phyloP scores from a whole-genome alignment of 768 basidiomycete species.

The Boletus subcaerulescens region DNA sequence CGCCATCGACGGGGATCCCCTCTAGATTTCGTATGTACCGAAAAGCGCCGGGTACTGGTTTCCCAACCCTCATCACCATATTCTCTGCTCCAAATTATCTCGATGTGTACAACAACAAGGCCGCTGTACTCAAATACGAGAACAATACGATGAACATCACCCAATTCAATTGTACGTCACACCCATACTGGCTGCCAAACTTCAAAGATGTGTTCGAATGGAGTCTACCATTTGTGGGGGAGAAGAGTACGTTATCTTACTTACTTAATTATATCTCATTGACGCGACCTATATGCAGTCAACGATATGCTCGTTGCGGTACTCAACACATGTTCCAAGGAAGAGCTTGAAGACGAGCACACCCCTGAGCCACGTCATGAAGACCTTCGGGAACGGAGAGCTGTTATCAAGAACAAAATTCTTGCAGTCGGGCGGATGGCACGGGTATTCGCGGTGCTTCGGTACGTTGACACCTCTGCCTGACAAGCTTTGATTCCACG shows the following conservation, averaged over 20 bases:
- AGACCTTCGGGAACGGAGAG: slow-evolving; percentile 39
- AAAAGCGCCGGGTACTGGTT: slow-evolving; percentile 89
- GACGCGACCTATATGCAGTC: slow-evolving; percentile 46
- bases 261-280: neutral
- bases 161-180: slow-evolving; percentile 76
- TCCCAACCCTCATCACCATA: slow-evolving; percentile 96
- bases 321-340: slow-evolving; percentile 91
- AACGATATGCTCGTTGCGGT: slow-evolving; percentile 98
- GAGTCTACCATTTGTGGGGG: slow-evolving; percentile 95
- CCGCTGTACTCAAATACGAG: slow-evolving; percentile 94
- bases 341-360: slow-evolving; percentile 82
- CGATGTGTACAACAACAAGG: slow-evolving; percentile 95
- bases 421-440: slow-evolving; percentile 68
- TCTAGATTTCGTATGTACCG: slow-evolving; percentile 87
- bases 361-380: slow-evolving; percentile 23
- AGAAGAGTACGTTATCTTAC: slow-evolving; percentile 70
- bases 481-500: neutral
- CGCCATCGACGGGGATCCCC: neutral
- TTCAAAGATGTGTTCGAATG: slow-evolving; percentile 99
- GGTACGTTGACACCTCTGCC: slow-evolving; percentile 36
- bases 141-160: slow-evolving; percentile 96
- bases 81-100: slow-evolving; percentile 98
- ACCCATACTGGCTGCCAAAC: slow-evolving; percentile 94
- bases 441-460: slow-evolving; percentile 61
- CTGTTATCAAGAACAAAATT: slow-evolving; percentile 72